Percentiles rank a stretch among this genome's conserved stretches.
These are phyloP conservation scores for Trametes gibbosa DNA, from an alignment of 768 basidiomycete species.

Conservation along the genomic window DNA sequence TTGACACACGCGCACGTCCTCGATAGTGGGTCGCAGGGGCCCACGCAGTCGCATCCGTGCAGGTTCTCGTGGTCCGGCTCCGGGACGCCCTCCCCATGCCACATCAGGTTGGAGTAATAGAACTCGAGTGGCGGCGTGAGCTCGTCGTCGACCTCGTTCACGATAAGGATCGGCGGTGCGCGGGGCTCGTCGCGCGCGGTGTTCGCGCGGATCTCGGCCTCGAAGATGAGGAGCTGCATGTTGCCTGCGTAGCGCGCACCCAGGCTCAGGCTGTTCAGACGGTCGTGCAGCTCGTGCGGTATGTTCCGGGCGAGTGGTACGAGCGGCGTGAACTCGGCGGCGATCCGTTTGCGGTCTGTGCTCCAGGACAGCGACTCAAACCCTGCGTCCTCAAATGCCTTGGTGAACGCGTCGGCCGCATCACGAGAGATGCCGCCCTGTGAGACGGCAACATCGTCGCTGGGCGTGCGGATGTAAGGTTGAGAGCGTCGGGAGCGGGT, in stretches of 20 bases:
- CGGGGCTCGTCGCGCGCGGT: slow-evolving; percentile 64
- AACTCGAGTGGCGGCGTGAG: slow-evolving; percentile 84
- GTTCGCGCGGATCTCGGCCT: slow-evolving; percentile 62
- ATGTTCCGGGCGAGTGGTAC: slow-evolving; percentile 42
- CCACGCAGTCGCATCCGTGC: slow-evolving; percentile 71
- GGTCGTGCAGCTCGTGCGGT: slow-evolving; percentile 63
- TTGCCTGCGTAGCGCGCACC: slow-evolving; percentile 37
- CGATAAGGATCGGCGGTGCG: slow-evolving; percentile 64
- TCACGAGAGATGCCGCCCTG: slow-evolving; percentile 3
- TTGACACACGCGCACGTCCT: slow-evolving; percentile 67
- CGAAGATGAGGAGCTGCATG: slow-evolving; percentile 53
- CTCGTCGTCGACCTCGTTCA: slow-evolving; percentile 67
- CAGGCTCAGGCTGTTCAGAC: slow-evolving; percentile 52
- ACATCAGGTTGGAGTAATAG: slow-evolving; percentile 80
- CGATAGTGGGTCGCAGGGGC: slow-evolving; percentile 72
- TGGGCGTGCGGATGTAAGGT: slow-evolving; percentile 2
- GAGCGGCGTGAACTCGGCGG: slow-evolving; percentile 19
- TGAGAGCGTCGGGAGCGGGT: neutral
- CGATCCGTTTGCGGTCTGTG: slow-evolving; percentile 16
- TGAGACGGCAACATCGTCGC: neutral
- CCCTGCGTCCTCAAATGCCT: slow-evolving; percentile 15
- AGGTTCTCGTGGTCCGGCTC: slow-evolving; percentile 57
- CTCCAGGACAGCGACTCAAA: slow-evolving; percentile 22
- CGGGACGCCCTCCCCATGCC: slow-evolving; percentile 67
- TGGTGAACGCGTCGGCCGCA: neutral